These are phyloP conservation scores for Orbilia brochopaga DNA, from an alignment of 2,329 filamentous ascomycete species.

Conservation along the genomic window DNA sequence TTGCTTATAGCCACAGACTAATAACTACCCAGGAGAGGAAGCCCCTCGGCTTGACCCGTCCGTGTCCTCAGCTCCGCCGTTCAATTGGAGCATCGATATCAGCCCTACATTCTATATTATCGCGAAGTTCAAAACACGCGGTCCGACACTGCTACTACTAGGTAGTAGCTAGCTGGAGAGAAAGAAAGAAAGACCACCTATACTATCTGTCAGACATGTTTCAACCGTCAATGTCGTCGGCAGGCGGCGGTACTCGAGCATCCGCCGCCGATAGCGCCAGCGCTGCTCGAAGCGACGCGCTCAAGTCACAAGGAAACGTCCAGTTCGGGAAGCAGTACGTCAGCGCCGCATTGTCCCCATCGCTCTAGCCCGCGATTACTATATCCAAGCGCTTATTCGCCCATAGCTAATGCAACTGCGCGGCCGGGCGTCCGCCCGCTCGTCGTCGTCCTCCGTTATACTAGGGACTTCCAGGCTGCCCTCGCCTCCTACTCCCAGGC, in stretches of 20 bases:
- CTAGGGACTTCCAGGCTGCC: conserved; percentile 53
- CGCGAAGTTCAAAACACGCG: neutral
- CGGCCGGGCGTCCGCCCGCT: neutral
- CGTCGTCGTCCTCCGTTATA: neutral
- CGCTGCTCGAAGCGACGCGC: conserved; percentile 51
- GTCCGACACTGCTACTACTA: neutral
- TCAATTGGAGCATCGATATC: no score
- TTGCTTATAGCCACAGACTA: no score
- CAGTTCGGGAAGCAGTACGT: conserved; percentile 53
- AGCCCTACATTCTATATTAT: no score
- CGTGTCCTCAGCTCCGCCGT: no score
- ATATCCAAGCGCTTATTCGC: neutral
- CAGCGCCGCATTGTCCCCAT: neutral
- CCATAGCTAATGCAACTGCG: neutral
- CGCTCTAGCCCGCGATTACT: no score
- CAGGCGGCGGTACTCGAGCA: conserved; percentile 22
- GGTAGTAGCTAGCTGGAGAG: neutral
- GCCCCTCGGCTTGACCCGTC: no score
- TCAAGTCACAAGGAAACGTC: conserved; percentile 53
- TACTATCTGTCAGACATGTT: conserved; percentile 27
- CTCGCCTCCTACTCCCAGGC: conserved; percentile 52
- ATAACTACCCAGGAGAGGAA: no score
- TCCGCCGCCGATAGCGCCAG: conserved; percentile 28
- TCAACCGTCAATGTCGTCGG: conserved; percentile 20
- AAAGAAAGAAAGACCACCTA: conserved; percentile 7